Evolutionary conservation across 1,284 basidiomycete genomes (phyloP), one percentile per base, ranked within the genome.

Genomic region (Golubevia sp.): DNA sequence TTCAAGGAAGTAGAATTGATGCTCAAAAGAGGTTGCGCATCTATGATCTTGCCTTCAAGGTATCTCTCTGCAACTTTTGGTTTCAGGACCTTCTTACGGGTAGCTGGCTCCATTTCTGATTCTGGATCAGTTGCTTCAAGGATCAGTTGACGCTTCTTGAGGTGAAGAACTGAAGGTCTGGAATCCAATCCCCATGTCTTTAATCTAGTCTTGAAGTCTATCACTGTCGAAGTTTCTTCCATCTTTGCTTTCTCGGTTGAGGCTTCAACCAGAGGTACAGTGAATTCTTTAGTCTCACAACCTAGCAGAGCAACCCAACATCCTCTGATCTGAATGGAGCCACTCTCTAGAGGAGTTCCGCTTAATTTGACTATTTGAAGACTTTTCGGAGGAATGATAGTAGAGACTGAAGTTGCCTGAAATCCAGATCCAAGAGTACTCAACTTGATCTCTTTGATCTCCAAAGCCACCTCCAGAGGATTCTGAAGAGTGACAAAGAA

Each of bases 401-500:
- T 53, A 2, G 49, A 23, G 1, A 53, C 20, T 11, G 55, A 34
- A 30, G 64, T 62, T 2, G 69, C 59, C 18, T 70, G 71, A 38
- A 77, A 73, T 4, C n/a, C 56, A 4, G 64, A 66, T 1, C 79
- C 79, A 8, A 66, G 55, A 0, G 67, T 68, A 7, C 65, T 64
- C 18, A 81, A 63, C 44, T 62, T 56, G 50, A 79, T 59, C 1
- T 52, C 61, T 7, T 70, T 61, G 48, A 79, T 51, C 21, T 70
- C 67, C 30, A 83, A 70, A 8, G 74, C 67, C 24, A 79, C 64
- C 15, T 61, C 56, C 18, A 80, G 69, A 8, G 77, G 73, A 53
- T 83, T 83, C n/a, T 71, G 64, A 27, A 82, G 62, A 51, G 74
- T 78, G 20, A 77, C 67, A 49, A 70, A 55, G 30, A 81, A 69